phyloP scores from a whole-genome alignment of 345 rosid species.

The Linum lewisii region DNA sequence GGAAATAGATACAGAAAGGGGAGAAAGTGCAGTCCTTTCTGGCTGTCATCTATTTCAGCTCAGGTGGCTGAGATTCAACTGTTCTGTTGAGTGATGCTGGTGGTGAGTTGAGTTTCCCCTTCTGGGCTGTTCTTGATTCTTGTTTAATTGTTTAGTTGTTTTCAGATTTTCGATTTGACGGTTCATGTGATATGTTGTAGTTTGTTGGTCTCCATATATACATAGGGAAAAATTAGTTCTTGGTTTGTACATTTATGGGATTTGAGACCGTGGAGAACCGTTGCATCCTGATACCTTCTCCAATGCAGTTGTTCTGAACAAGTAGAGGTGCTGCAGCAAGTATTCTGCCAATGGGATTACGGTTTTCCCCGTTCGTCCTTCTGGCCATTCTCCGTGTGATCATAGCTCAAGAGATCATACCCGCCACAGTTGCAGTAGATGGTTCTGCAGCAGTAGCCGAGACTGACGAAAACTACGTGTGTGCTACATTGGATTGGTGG shows the following conservation, averaged over 20 bases:
- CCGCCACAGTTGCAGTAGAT: slow-evolving; percentile 38
- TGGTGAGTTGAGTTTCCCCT: slow-evolving; percentile 15
- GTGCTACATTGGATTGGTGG: slow-evolving; percentile 99
- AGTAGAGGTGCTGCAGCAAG: slow-evolving; percentile 7
- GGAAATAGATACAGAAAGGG: background rate
- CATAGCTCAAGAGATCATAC: slow-evolving; percentile 35
- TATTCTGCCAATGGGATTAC: slow-evolving; percentile 35
- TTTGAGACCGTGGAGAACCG: too few species aligned
- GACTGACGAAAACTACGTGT: slow-evolving; percentile 70
- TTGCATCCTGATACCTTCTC: slow-evolving; percentile 8
- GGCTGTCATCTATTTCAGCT: background rate
- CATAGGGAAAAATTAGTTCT: background rate
- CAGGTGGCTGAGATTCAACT: background rate
- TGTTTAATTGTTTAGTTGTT: slow-evolving; percentile 3
- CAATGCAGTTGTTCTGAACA: slow-evolving; percentile 22
- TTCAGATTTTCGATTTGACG: slow-evolving; percentile 10
- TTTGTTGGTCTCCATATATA: too few species aligned
- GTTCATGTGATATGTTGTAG: background rate
- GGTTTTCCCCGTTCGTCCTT: slow-evolving; percentile 24
- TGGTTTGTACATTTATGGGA: background rate
- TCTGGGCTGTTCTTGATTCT: slow-evolving; percentile 21
- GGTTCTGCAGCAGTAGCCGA: slow-evolving; percentile 40
- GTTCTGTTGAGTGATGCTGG: background rate
- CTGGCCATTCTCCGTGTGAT: slow-evolving; percentile 35
- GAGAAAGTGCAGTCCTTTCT: background rate